Evolutionary conservation across 495 filamentous ascomycete genomes (phyloP), one percentile per base, ranked within the genome.

Genomic region (Penicillium pulvis): DNA sequence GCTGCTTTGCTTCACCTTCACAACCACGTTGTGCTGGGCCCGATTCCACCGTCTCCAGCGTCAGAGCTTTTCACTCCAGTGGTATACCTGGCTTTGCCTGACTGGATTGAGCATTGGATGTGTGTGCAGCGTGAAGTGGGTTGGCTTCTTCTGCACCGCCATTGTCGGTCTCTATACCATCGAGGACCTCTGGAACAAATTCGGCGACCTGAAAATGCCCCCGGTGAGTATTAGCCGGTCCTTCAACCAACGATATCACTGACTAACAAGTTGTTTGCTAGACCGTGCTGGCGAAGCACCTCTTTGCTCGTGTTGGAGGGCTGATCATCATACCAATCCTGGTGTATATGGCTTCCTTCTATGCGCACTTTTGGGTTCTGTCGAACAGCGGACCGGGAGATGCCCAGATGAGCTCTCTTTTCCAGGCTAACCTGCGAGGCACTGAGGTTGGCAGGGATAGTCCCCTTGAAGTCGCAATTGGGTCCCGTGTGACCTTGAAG

Each of bases 371-470:
- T 70, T 80, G 89, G 45, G 89, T 98, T 47, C 80, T 98, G 51
- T 90, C 93, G 71, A 96, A 95, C 76, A 94, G 87, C 71, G 94
- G 94, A 7, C 94, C 94, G 2, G 94, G 94, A 46, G 94, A 98
- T 78, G 94, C 94, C 6, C 94, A 98, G 71, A 98, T 98, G 94
- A 97, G 93, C 75, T 98, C 94, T 19, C 85, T 98, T 42, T 98
- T 98, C 82, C 94, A 98, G 67, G 94, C 94, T 23, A 98, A 98
- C 63, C 83, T 98, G 39, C 86, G 80, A 60, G 95, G 95, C 20
- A 98, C 92, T 28, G 90, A 97, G 54, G 92, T 98, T 57, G 92
- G 92, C 59, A 90, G 89, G 64, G 89, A 97, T 69, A 97, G 92
- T 60, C 94, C 94, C 35, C 82, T 98, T 33, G 94, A 98, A 70